phyloP scores from a whole-genome alignment of 2,329 filamentous ascomycete species.

The Colletotrichum musae region DNA sequence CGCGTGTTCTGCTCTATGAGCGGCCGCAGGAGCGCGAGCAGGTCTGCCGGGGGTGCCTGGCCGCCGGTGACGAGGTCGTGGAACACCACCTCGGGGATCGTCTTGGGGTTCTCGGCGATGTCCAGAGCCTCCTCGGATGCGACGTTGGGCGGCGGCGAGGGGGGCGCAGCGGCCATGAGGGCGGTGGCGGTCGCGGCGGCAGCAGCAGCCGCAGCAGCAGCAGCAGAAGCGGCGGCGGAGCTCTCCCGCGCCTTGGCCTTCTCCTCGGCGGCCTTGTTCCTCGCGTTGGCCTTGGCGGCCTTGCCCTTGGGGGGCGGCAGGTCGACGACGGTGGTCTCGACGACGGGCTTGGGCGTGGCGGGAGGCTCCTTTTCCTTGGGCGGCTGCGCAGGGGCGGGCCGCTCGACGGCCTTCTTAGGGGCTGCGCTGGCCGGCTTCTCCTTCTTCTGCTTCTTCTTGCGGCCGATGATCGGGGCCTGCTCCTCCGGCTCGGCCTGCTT shows the following conservation, averaged over 20 bases:
- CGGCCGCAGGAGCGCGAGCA: slow-evolving; percentile 55
- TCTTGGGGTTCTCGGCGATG: slow-evolving; percentile 38
- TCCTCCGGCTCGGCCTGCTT: slow-evolving; percentile 69
- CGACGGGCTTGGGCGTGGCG: slow-evolving; percentile 28
- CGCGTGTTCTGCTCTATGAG: slow-evolving; percentile 46
- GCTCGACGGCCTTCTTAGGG: slow-evolving; percentile 40
- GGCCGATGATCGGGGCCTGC: slow-evolving; percentile 80
- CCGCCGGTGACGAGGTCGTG: slow-evolving; percentile 29
- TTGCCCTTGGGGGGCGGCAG: slow-evolving; percentile 43
- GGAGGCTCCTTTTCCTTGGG: slow-evolving; percentile 42
- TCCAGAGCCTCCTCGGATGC: slow-evolving; percentile 32
- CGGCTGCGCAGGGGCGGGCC: slow-evolving; percentile 20
- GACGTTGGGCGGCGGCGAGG: slow-evolving; percentile 15
- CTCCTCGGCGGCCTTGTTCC: slow-evolving; percentile 36
- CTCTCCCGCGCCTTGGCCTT: slow-evolving; percentile 41
- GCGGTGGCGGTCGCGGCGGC: too few species aligned
- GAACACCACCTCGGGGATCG: slow-evolving; percentile 39
- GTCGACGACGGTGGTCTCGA: slow-evolving; percentile 47
- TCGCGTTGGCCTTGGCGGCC: slow-evolving; percentile 43
- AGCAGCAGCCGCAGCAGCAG: not conserved
- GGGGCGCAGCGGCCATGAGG: not conserved
- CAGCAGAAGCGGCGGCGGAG: not conserved
- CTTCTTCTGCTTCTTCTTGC: slow-evolving; percentile 91
- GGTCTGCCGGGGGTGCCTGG: slow-evolving; percentile 44
- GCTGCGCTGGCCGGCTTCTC: slow-evolving; percentile 62